These are phyloP conservation scores for Fraxinus nigra DNA, from an alignment of 305 asterid species.

Conservation along the genomic window DNA sequence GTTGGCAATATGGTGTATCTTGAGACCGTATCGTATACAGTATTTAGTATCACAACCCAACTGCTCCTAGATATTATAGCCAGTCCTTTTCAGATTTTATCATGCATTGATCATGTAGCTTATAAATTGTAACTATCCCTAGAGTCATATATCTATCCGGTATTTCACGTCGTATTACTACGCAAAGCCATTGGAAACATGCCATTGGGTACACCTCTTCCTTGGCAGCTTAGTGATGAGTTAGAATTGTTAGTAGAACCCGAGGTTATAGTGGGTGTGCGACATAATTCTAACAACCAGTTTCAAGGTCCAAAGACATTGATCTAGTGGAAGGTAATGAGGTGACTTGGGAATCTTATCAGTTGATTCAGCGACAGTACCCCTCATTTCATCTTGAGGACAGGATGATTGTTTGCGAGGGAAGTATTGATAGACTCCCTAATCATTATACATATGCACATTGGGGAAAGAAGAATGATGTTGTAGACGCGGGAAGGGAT, in stretches of 20 bases:
- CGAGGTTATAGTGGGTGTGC: neutral
- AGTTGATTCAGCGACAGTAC: neutral
- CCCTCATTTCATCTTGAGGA: neutral
- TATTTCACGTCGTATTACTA: neutral
- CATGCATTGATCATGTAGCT: neutral
- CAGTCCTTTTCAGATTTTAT: neutral
- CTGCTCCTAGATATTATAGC: neutral
- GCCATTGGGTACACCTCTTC: neutral
- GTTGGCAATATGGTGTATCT: neutral
- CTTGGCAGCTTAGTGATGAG: neutral
- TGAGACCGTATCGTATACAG: neutral
- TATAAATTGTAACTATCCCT: neutral
- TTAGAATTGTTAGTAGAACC: neutral
- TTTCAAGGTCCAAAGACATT: neutral
- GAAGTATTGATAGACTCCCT: neutral
- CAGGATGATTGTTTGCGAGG: neutral
- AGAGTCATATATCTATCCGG: neutral
- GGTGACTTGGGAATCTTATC: neutral
- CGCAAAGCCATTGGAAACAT: neutral
- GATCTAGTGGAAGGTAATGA: neutral
- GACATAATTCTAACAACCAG: neutral
- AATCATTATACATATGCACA: neutral
- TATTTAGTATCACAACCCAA: neutral
- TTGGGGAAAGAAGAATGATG: neutral
- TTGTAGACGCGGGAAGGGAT: neutral